A percentile compares a stretch with the other conserved stretches of the same genome.
These are phyloP conservation scores for Aureobasidium namibiae DNA, from an alignment of 2,329 filamentous ascomycete genomes.

Conservation along the genomic window DNA sequence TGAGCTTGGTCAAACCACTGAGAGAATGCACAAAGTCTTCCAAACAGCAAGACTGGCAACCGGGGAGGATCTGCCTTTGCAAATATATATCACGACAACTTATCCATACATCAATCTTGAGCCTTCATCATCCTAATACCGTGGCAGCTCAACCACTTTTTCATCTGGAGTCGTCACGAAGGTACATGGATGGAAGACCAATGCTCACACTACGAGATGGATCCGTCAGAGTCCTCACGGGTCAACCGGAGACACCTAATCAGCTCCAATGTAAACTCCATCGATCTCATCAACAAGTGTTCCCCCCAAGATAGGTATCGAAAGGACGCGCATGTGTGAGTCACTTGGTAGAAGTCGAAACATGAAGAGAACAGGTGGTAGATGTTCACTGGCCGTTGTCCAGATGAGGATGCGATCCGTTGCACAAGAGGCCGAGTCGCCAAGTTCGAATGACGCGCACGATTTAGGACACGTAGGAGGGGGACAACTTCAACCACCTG, in stretches of 20 bases:
- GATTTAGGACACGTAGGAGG: neutral
- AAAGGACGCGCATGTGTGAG: neutral
- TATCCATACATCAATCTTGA: neutral
- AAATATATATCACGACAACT: too few species aligned
- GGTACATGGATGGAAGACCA: neutral
- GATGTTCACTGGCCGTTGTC: neutral
- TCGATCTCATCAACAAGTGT: neutral
- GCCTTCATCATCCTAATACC: too few species aligned
- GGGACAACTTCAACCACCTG: neutral
- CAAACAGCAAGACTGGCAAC: neutral
- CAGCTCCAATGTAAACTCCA: too few species aligned
- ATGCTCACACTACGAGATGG: too few species aligned
- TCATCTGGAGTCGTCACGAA: too few species aligned
- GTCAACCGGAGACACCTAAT: too few species aligned
- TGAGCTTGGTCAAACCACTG: neutral
- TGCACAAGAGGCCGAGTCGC: neutral
- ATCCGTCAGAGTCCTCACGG: too few species aligned
- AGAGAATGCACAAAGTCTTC: neutral
- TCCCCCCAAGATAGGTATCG: neutral
- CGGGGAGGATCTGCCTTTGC: too few species aligned
- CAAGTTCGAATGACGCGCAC: neutral
- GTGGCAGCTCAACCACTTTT: too few species aligned
- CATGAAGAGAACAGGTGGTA: conserved; percentile 1
- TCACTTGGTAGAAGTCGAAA: neutral
- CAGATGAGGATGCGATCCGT: neutral